Percentiles rank a stretch among this genome's conserved stretches.
Evolutionary conservation across 1,284 basidiomycete species (phyloP).

Genomic region (Apiotrichum brassicae): DNA sequence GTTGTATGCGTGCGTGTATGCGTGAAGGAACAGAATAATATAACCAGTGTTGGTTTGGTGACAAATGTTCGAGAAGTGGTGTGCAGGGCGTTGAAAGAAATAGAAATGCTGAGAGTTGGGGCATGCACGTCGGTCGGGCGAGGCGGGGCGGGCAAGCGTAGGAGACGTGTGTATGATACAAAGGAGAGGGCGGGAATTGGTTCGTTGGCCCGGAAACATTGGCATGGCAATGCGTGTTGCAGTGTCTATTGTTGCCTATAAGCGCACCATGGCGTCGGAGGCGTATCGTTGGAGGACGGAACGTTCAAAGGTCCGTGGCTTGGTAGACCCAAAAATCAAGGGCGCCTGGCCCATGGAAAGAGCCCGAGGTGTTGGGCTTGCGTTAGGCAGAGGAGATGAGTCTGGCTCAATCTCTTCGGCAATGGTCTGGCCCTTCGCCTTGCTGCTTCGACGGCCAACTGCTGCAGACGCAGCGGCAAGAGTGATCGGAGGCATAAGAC

Average conservation of each 20-base stretch:
- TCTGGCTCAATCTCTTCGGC: slow-evolving; percentile 36
- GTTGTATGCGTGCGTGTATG: slow-evolving; percentile 1
- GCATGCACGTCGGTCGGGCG: neutral
- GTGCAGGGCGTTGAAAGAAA: neutral
- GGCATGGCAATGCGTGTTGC: no score
- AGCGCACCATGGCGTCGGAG: slow-evolving; percentile 10
- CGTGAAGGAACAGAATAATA: slow-evolving; percentile 3
- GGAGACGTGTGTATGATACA: slow-evolving; percentile 5
- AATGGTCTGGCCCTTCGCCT: slow-evolving; percentile 14
- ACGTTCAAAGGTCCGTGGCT: slow-evolving; percentile 24
- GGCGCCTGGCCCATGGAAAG: slow-evolving; percentile 28
- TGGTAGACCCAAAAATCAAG: slow-evolving; percentile 40
- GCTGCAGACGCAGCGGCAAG: slow-evolving; percentile 39
- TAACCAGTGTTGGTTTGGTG: neutral
- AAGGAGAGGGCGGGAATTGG: neutral
- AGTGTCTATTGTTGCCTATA: neutral
- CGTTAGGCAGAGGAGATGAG: slow-evolving; percentile 23
- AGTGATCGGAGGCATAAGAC: neutral
- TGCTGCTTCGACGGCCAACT: slow-evolving; percentile 24
- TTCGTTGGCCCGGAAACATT: neutral
- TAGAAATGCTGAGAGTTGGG: neutral
- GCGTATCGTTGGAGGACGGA: slow-evolving; percentile 10
- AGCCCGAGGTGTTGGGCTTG: slow-evolving; percentile 31
- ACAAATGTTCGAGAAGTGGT: neutral
- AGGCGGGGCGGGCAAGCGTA: neutral